Percentiles rank a stretch among this genome's conserved stretches.
These are phyloP conservation scores for Thozetella sp. DNA, from an alignment of 495 filamentous ascomycete genomes.

Conservation along the genomic window DNA sequence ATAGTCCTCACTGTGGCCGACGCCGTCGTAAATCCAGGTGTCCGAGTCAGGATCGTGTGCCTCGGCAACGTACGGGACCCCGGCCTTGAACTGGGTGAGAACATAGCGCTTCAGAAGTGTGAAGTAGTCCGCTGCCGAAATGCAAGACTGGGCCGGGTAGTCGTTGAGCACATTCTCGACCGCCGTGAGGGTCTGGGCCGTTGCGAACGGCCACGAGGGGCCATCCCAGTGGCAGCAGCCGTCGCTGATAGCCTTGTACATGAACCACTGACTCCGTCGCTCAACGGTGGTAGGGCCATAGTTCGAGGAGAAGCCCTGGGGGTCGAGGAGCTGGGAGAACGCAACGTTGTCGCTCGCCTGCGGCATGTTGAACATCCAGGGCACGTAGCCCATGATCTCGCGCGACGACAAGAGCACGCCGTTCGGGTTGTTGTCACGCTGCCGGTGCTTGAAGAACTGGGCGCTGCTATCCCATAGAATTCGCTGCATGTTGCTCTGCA, in stretches of 20 bases:
- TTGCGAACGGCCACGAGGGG: not conserved
- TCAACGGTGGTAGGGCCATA: not conserved
- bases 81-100: constrained; percentile 41
- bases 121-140: not conserved
- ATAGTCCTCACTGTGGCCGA: constrained; percentile 47
- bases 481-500: not conserved
- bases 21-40: constrained; percentile 37
- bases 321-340: not conserved
- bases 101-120: constrained; percentile 22
- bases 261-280: not conserved
- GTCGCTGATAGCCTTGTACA: not conserved
- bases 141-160: not conserved
- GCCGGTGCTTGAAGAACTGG: not conserved
- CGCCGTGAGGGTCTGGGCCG: not conserved
- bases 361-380: constrained; percentile 1
- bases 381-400: not conserved
- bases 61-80: constrained; percentile 43
- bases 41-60: constrained; percentile 42
- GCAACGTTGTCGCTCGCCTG: not conserved
- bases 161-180: not conserved
- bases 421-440: not conserved
- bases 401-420: not conserved
- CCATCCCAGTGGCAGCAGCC: not conserved
- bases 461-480: not conserved
- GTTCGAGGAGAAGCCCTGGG: not conserved